phyloP scores from a whole-genome alignment of 371 early-diverging fungal species.

The Choanephora cucurbitarum region DNA sequence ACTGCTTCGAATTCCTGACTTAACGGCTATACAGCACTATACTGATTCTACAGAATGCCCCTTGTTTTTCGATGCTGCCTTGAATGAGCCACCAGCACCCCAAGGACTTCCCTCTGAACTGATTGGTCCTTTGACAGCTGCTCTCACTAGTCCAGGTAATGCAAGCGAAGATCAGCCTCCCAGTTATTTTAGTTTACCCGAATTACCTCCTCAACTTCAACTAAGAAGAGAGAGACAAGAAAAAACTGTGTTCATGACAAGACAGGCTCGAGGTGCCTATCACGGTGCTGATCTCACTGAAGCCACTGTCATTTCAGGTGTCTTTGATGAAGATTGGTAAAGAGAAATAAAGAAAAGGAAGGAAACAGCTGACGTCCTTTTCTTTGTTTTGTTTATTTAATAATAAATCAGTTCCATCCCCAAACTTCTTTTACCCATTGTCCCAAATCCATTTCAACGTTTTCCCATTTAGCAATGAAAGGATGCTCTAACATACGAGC shows the following conservation, averaged over 20 bases:
- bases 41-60: conserved; percentile 28
- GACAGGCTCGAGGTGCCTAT: conserved; percentile 24
- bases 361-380: background rate
- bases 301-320: conserved; percentile 30
- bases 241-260: conserved; percentile 22
- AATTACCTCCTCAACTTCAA: conserved; percentile 36
- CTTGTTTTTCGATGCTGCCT: conserved; percentile 31
- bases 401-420: conserved; percentile 42
- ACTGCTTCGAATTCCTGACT: conserved; percentile 31
- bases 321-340: conserved; percentile 43
- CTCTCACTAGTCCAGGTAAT: conserved; percentile 21
- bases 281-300: conserved; percentile 25
- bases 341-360: conserved; percentile 3
- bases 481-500: conserved; percentile 70
- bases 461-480: conserved; percentile 58
- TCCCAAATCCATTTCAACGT: conserved; percentile 48
- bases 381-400: no score
- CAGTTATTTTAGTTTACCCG: conserved; percentile 35
- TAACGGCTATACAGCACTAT: conserved; percentile 34
- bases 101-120: conserved; percentile 27
- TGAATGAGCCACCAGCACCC: conserved; percentile 35
- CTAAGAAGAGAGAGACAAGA: conserved; percentile 34
- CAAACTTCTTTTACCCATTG: conserved; percentile 62
- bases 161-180: conserved; percentile 28
- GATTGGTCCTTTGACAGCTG: conserved; percentile 27